Evolutionary conservation across 1,284 basidiomycete species (phyloP).

Genomic region (Cutaneotrichosporon cavernicola): DNA sequence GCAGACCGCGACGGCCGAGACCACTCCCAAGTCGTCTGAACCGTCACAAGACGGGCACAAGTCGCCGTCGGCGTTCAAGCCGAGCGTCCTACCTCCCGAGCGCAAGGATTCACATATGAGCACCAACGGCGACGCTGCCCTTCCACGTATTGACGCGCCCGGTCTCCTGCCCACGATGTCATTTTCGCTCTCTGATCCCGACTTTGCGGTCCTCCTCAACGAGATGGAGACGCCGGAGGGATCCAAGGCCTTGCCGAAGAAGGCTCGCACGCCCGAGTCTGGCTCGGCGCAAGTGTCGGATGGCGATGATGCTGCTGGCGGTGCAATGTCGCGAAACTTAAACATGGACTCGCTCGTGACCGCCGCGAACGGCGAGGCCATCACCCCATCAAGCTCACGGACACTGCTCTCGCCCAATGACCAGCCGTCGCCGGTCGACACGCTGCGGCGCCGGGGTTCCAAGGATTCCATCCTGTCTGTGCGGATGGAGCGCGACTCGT

Average conservation of each 20-base stretch:
- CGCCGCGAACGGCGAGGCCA: slow-evolving; percentile 17
- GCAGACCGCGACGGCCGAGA: slow-evolving; percentile 7
- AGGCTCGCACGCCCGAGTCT: not conserved
- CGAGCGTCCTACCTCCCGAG: not conserved
- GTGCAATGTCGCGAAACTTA: slow-evolving; percentile 26
- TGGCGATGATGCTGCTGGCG: not conserved
- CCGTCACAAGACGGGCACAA: slow-evolving; percentile 10
- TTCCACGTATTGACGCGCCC: slow-evolving; percentile 46
- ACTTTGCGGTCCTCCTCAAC: slow-evolving; percentile 52
- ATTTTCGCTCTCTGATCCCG: slow-evolving; percentile 53
- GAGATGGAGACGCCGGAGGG: slow-evolving; percentile 32
- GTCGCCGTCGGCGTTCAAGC: not conserved
- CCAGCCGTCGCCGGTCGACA: slow-evolving; percentile 26
- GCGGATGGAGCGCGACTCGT: slow-evolving; percentile 35
- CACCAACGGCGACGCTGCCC: slow-evolving; percentile 5
- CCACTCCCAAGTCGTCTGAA: slow-evolving; percentile 4
- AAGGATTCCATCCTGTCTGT: slow-evolving; percentile 42
- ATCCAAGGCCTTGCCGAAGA: slow-evolving; percentile 1
- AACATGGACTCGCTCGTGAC: slow-evolving; percentile 28
- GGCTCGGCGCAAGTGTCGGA: not conserved
- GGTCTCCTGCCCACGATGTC: slow-evolving; percentile 48
- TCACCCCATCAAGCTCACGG: slow-evolving; percentile 24
- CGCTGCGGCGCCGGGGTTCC: slow-evolving; percentile 42
- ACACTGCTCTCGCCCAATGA: slow-evolving; percentile 35
- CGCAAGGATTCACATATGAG: slow-evolving; percentile 3